Evolutionary conservation across 2,329 filamentous ascomycete genomes (phyloP).

Genomic region (Fusarium verticillioides): DNA sequence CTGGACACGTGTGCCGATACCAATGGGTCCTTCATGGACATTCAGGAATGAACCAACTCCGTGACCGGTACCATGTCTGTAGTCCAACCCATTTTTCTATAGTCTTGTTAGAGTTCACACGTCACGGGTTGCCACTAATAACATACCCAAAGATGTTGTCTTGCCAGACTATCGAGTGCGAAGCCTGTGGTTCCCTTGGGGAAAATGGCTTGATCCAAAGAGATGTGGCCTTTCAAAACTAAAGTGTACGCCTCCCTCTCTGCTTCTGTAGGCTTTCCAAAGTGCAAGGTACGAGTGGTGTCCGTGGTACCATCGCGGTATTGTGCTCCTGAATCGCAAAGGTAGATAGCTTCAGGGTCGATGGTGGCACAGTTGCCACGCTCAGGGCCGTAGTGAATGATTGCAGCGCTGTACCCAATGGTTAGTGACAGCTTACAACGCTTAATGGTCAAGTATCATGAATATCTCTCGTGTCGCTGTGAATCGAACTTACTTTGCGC

Average conservation of each 20-base stretch:
- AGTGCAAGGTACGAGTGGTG: slow-evolving; percentile 92
- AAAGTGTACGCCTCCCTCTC: slow-evolving; percentile 93
- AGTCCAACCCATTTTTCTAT: slow-evolving; percentile 80
- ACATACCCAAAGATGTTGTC: slow-evolving; percentile 89
- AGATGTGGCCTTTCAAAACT: slow-evolving; percentile 94
- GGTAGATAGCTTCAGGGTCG: slow-evolving; percentile 86
- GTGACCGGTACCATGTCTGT: slow-evolving; percentile 95
- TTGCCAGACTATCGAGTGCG: slow-evolving; percentile 86
- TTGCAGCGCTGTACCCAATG: slow-evolving; percentile 73
- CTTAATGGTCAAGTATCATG: background rate
- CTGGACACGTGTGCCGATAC: slow-evolving; percentile 90
- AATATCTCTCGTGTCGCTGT: background rate
- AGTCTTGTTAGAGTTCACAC: slow-evolving; percentile 27
- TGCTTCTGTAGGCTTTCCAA: slow-evolving; percentile 82
- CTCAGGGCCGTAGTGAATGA: slow-evolving; percentile 96
- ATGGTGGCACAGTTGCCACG: slow-evolving; percentile 83
- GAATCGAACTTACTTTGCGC: slow-evolving; percentile 68
- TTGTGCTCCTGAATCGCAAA: slow-evolving; percentile 98
- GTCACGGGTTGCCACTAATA: background rate
- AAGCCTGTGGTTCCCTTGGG: slow-evolving; percentile 96
- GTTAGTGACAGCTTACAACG: background rate
- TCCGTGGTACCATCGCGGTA: slow-evolving; percentile 96
- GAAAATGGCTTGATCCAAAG: slow-evolving; percentile 85
- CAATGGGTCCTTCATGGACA: slow-evolving; percentile 96
- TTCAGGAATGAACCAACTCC: slow-evolving; percentile 96